phyloP scores from a whole-genome alignment of 164 flowering plant genomes.

The Buxus sempervirens region DNA sequence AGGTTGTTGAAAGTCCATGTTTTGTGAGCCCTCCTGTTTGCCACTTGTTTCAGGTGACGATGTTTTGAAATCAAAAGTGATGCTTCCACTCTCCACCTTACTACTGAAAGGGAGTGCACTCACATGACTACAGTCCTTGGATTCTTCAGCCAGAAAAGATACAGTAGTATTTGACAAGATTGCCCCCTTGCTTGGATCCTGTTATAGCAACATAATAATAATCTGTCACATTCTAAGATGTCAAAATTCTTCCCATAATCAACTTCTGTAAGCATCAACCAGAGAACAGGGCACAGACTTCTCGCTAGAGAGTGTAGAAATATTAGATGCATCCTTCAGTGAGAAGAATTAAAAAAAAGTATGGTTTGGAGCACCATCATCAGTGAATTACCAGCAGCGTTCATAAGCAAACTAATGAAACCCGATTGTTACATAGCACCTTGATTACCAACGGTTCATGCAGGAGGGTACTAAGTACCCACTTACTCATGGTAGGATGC shows the following conservation, averaged over 20 bases:
- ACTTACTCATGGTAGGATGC: too few relatives aligned
- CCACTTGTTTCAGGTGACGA: conserved; percentile 20
- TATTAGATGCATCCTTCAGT: too few relatives aligned
- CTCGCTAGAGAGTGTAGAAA: too few relatives aligned
- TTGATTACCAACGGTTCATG: too few relatives aligned
- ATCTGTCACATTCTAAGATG: neutral
- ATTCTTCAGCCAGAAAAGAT: conserved; percentile 17
- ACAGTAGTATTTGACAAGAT: conserved; percentile 8
- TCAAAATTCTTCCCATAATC: neutral
- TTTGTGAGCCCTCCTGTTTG: conserved; percentile 19
- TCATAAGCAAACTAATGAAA: too few relatives aligned
- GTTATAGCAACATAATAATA: conserved; percentile 9
- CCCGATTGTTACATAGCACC: too few relatives aligned
- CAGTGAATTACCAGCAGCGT: too few relatives aligned
- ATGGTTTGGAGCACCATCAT: too few relatives aligned
- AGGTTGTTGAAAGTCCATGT: conserved; percentile 16
- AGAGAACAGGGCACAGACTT: too few relatives aligned
- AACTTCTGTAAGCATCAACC: too few relatives aligned
- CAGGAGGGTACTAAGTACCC: too few relatives aligned
- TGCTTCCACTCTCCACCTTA: conserved; percentile 38
- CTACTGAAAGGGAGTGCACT: conserved; percentile 22
- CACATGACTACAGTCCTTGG: conserved; percentile 11
- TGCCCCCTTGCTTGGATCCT: conserved; percentile 28
- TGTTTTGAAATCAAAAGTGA: conserved; percentile 40
- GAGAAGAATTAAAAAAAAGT: too few relatives aligned